Conservation (phyloP, 345 rosid genomes). For the Rhodamnia rubescens region DNA sequence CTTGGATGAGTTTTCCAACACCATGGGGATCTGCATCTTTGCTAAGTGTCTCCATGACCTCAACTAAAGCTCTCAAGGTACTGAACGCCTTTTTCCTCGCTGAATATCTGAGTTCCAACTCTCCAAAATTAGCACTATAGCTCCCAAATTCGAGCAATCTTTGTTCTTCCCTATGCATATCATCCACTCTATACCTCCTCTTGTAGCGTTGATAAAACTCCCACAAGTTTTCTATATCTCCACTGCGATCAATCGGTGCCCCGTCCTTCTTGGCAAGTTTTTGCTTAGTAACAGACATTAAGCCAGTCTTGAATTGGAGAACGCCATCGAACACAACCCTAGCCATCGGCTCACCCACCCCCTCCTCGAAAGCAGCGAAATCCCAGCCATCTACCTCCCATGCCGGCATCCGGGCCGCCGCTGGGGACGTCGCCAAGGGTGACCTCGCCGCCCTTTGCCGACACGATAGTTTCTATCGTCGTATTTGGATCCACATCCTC, state of each 20-base stretch:
- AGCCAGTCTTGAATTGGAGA: too few relatives aligned
- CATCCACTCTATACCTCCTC: slow-evolving; percentile 70
- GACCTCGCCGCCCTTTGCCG: too few relatives aligned
- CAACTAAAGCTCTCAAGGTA: slow-evolving; percentile 75
- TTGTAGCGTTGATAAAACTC: slow-evolving; percentile 69
- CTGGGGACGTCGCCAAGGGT: too few relatives aligned
- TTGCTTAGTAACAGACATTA: slow-evolving; percentile 32
- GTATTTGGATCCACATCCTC: too few relatives aligned
- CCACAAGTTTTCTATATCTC: slow-evolving; percentile 78
- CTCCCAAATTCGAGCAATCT: slow-evolving; percentile 73
- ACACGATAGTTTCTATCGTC: too few relatives aligned
- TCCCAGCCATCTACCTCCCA: too few relatives aligned
- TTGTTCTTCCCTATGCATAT: slow-evolving; percentile 75
- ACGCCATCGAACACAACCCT: too few relatives aligned
- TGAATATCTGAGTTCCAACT: slow-evolving; percentile 32
- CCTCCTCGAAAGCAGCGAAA: too few relatives aligned
- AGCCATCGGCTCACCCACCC: too few relatives aligned
- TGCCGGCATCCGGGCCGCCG: too few relatives aligned
- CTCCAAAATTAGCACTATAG: slow-evolving; percentile 61
- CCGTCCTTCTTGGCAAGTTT: slow-evolving; percentile 87
- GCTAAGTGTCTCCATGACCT: slow-evolving; percentile 85
- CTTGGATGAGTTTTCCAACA: slow-evolving; percentile 74
- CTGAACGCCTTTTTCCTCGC: slow-evolving; percentile 80
- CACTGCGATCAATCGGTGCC: slow-evolving; percentile 59
- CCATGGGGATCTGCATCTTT: slow-evolving; percentile 83